Evolutionary conservation across 2,329 filamentous ascomycete species (phyloP).

Genomic region (Talaromyces sp.): DNA sequence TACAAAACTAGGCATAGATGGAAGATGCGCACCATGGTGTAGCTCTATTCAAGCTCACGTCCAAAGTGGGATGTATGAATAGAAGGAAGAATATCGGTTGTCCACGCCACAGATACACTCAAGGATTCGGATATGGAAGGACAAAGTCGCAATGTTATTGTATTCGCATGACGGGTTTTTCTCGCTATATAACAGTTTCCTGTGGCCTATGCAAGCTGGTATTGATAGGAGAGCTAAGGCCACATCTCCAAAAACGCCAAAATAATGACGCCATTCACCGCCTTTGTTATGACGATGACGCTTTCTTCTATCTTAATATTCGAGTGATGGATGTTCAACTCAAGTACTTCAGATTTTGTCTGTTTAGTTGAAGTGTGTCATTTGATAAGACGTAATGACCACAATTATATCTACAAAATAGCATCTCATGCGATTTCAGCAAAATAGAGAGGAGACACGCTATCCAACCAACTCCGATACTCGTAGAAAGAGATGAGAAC

Average conservation of each 20-base stretch:
- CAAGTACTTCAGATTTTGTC: neutral
- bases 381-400: neutral
- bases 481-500: conserved; percentile 11
- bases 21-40: conserved; percentile 1
- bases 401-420: conserved; percentile 22
- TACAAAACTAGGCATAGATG: neutral
- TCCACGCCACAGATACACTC: neutral
- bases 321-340: neutral
- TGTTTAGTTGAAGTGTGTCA: neutral
- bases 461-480: conserved; percentile 24
- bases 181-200: neutral
- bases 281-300: conserved; percentile 25
- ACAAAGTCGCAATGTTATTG: neutral
- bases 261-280: conserved; percentile 38
- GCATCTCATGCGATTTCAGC: conserved; percentile 17
- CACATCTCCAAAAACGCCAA: conserved; percentile 32
- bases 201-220: neutral
- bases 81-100: neutral
- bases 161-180: neutral
- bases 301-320: neutral
- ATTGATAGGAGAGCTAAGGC: conserved; percentile 27
- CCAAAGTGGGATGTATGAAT: neutral
- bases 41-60: neutral
- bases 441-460: conserved; percentile 28
- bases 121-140: neutral